Base-by-base conservation (phyloP, 2,329 filamentous ascomycete species). In the Trichoderma atroviride region DNA sequence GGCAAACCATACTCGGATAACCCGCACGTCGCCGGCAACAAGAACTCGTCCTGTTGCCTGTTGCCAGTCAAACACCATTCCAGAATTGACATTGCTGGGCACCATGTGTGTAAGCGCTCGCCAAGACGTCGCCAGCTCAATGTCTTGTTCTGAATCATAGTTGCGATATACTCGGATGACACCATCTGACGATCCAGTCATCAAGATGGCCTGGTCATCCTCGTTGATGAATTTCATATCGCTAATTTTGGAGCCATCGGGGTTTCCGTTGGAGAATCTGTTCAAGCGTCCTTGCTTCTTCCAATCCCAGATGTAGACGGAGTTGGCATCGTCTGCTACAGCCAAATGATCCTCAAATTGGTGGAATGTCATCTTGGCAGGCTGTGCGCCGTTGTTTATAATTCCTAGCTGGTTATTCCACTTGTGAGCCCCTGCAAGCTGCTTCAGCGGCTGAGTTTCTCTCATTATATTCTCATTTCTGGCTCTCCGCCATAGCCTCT, bases 211-310 rank as follows among this genome's bases (percentile, higher is more conserved):
- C 77, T 96, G 93, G 77, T 99, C 96, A 75, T 99, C 96, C 80
- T 99, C 96, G 74, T 99, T 99, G 83, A 99, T 97, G 79, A 98
- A 97, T 68, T 94, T 92, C 78, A 97, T 90, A 78, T 98, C 94
- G 66, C 94, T 97, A 75, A 99, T 97, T 74, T 90, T 93, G 31
- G 94, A 97, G 3, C 94, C 93, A 37, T 90, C 85, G 0, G 96
- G 96, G 75, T 99, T 99, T 60, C 93, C 94, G 76, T 98, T 98
- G 33, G 92, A 96, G 80, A 99, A 99, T 68, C 91, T 90, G 77
- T 89, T 92, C 72, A 97, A 83, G 40, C 91, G 88, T 61, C 85
- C 86, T 73, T 91, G 89, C 67, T 87, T 88, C 80, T 93, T 90
- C 92, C 94, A 99, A 79, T 99, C 96, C 92, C 96, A 98, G 35